Conservation (phyloP, 352 stramenopile genomes). For the Phytophthora kernoviae region DNA sequence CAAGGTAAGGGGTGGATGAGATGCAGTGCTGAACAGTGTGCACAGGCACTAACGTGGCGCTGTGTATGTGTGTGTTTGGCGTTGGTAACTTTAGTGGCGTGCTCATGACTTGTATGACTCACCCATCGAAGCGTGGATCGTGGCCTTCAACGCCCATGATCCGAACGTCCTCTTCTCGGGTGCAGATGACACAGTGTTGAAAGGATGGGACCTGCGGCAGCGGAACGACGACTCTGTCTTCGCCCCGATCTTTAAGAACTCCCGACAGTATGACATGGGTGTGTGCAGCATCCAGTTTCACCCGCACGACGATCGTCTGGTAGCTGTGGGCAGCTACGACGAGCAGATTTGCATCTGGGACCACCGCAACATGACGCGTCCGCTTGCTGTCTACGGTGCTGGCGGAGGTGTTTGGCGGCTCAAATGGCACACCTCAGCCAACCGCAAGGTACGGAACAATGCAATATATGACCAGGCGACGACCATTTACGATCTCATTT, state of each 20-base stretch:
- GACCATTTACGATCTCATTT: slow-evolving; percentile 7
- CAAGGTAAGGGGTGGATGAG: slow-evolving; percentile 39
- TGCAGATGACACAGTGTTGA: slow-evolving; percentile 77
- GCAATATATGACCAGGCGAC: not conserved
- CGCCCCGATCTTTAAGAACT: slow-evolving; percentile 61
- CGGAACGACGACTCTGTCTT: slow-evolving; percentile 1
- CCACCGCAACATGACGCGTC: slow-evolving; percentile 58
- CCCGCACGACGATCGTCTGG: slow-evolving; percentile 57
- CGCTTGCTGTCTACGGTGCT: slow-evolving; percentile 48
- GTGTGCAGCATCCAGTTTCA: slow-evolving; percentile 89
- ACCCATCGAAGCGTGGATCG: slow-evolving; percentile 86
- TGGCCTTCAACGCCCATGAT: slow-evolving; percentile 80
- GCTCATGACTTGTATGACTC: slow-evolving; percentile 77
- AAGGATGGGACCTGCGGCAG: slow-evolving; percentile 80
- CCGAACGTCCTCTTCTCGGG: slow-evolving; percentile 80
- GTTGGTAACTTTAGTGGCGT: slow-evolving; percentile 51
- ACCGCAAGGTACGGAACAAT: slow-evolving; percentile 45
- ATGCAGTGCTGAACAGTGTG: not conserved
- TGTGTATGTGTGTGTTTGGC: slow-evolving; percentile 10
- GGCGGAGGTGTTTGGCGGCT: slow-evolving; percentile 84
- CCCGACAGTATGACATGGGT: slow-evolving; percentile 74
- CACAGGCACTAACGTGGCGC: slow-evolving; percentile 19
- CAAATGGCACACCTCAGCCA: slow-evolving; percentile 74
- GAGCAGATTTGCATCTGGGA: slow-evolving; percentile 84
- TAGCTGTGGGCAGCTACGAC: slow-evolving; percentile 87